phyloP scores from a whole-genome alignment of 1,284 basidiomycete species.

The Irpex lacteus region DNA sequence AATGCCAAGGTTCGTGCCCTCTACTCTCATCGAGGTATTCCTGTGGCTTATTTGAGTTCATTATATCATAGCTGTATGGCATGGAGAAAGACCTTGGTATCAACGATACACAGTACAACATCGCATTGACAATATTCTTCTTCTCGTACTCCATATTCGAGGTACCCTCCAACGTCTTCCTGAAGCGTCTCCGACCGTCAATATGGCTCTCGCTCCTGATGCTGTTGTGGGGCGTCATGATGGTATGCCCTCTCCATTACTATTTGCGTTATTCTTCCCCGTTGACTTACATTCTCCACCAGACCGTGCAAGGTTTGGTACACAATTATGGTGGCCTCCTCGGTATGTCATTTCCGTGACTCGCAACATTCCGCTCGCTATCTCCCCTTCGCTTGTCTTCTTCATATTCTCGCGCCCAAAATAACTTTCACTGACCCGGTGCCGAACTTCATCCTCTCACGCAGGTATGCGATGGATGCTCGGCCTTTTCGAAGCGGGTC shows the following conservation, averaged over 20 bases:
- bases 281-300: not conserved
- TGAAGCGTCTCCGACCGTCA: constrained; percentile 69
- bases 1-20: constrained; percentile 60
- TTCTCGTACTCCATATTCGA: constrained; percentile 61
- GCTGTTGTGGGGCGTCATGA: constrained; percentile 70
- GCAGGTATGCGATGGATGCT: constrained; percentile 63
- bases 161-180: constrained; percentile 62
- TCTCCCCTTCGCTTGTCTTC: not conserved
- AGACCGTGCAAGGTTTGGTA: constrained; percentile 70
- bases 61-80: constrained; percentile 46
- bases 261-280: not conserved
- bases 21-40: not conserved
- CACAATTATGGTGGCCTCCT: constrained; percentile 62
- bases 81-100: constrained; percentile 50
- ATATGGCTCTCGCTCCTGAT: constrained; percentile 64
- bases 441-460: not conserved
- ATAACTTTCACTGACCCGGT: not conserved
- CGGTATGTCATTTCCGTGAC: constrained; percentile 36
- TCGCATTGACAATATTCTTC: constrained; percentile 63
- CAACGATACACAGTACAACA: constrained; percentile 60
- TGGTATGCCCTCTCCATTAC: constrained; percentile 38
- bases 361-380: not conserved
- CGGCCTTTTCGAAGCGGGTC: constrained; percentile 69
- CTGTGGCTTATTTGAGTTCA: not conserved
- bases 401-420: not conserved